Base-by-base conservation (phyloP, 768 basidiomycete genomes). In the Epithele typhae region DNA sequence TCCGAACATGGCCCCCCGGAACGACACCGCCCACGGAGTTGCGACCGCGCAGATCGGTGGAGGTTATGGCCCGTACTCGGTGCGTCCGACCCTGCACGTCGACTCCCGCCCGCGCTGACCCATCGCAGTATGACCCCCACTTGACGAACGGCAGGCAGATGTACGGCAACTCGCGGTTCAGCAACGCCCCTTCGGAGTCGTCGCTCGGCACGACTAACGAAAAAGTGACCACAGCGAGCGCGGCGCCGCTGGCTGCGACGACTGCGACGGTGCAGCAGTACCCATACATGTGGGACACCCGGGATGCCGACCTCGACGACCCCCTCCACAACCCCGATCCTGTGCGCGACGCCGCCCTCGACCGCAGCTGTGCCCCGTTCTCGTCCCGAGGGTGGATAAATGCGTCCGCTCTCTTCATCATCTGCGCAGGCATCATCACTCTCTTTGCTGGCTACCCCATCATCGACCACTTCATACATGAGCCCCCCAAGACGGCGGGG, bases 371-470 rank as follows among this genome's bases (percentile, higher is more conserved):
- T 49, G 81, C 82, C 3, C 56, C 87, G 22, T 90, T 92, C 60
- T 94, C 92, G 6, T 66, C 73, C 7, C 76, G 93, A 64, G 95
- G 95, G 1, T 86, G 91, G 79, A 66, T 75, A 24, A 97, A 97
- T 61, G 74, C 77, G n/a, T 70, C 75, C 11, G 84, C 83, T 24
- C 76, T 97, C 19, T 51, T 90, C 55, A 43, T 89, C 46, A 73
- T 97, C 48, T 67, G 86, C 25, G 53, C 73, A 6, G 83, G 79
- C 24, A 71, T 96, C 39, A 65, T 96, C 52, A 77, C 75, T 15
- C 76, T 97, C 14, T 97, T 96, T 57, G 86, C 84, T 17, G 92
- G 87, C 25, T 96, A 89, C 59, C 95, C 95, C 11, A 81, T 96
- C 60, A 78, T 92, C 48, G 69, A 74, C 41, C 78, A 77, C 53